These are phyloP conservation scores for Dunaliella salina DNA, from an alignment of 163 green algal genomes.

Conservation along the genomic window DNA sequence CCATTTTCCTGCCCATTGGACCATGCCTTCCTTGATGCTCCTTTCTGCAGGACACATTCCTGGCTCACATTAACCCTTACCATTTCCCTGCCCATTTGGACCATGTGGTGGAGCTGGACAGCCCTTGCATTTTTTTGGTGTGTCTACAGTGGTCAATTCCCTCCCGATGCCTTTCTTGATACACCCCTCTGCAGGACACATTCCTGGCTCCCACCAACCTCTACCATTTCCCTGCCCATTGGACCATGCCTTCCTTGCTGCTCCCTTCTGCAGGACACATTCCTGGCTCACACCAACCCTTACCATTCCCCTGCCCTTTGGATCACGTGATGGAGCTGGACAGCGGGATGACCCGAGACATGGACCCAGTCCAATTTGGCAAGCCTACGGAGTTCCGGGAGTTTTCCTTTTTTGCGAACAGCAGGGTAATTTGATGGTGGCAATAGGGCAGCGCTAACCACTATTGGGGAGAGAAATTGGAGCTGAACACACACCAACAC, in stretches of 20 bases:
- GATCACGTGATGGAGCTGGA: conserved; percentile 94
- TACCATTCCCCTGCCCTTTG: conserved; percentile 84
- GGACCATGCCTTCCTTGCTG: conserved; percentile 62
- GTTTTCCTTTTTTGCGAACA: conserved; percentile 63
- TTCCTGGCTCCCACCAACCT: conserved; percentile 50
- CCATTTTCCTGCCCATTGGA: too few species aligned
- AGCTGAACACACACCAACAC: not conserved
- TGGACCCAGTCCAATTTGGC: conserved; percentile 25
- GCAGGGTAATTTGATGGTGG: not conserved
- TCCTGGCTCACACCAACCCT: conserved; percentile 48
- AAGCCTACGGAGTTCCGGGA: conserved; percentile 53
- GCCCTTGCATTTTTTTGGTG: too few species aligned
- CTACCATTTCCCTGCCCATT: conserved; percentile 85
- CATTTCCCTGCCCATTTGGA: too few species aligned
- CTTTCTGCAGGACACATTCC: too few species aligned
- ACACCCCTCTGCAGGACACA: conserved; percentile 34
- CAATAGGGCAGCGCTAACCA: too few species aligned
- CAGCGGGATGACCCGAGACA: conserved; percentile 16
- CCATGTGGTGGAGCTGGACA: too few species aligned
- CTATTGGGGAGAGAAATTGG: not conserved
- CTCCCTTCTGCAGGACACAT: conserved; percentile 38
- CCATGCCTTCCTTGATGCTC: too few species aligned
- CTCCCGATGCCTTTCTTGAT: too few species aligned
- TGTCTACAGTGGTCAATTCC: too few species aligned
- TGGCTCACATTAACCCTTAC: too few species aligned